phyloP scores from a whole-genome alignment of 805 yeast species.

The Candida ipomoeae region DNA sequence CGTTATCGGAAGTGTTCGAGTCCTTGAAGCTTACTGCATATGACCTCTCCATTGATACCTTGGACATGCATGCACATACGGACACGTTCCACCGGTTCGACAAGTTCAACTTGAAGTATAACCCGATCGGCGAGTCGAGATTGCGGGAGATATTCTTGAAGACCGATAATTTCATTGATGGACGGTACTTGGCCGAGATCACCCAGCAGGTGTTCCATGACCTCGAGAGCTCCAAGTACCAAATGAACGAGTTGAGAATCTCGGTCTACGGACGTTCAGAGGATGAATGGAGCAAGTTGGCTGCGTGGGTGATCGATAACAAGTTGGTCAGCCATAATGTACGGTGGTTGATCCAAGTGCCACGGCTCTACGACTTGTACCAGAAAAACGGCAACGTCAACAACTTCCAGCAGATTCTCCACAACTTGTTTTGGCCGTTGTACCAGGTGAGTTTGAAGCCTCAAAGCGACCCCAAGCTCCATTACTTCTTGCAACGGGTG shows the following conservation, averaged over 20 bases:
- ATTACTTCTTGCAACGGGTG: slow-evolving; percentile 84
- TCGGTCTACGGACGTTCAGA: slow-evolving; percentile 87
- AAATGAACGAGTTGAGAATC: slow-evolving; percentile 94
- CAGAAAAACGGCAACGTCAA: slow-evolving; percentile 66
- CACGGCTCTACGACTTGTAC: slow-evolving; percentile 88
- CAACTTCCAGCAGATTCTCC: slow-evolving; percentile 71
- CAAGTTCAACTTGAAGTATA: slow-evolving; percentile 93
- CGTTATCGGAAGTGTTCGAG: slow-evolving; percentile 85
- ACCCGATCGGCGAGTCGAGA: slow-evolving; percentile 97
- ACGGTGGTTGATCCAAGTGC: slow-evolving; percentile 95
- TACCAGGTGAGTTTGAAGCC: slow-evolving; percentile 90
- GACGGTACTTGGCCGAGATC: slow-evolving; percentile 86
- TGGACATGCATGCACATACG: slow-evolving; percentile 99
- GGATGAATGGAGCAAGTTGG: slow-evolving; percentile 94
- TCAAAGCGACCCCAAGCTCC: slow-evolving; percentile 80
- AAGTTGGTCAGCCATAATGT: slow-evolving; percentile 89
- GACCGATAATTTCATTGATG: slow-evolving; percentile 89
- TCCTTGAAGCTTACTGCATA: slow-evolving; percentile 90
- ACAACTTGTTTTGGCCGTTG: slow-evolving; percentile 79
- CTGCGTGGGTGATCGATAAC: slow-evolving; percentile 92
- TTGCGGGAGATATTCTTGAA: slow-evolving; percentile 92
- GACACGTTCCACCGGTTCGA: slow-evolving; percentile 98
- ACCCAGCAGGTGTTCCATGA: slow-evolving; percentile 93
- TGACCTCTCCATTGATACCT: slow-evolving; percentile 90
- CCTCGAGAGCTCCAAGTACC: slow-evolving; percentile 91